Evolutionary conservation across 495 filamentous ascomycete species (phyloP), one percentile per base, ranked within the genome.

Genomic region (Penicillium nucicola): DNA sequence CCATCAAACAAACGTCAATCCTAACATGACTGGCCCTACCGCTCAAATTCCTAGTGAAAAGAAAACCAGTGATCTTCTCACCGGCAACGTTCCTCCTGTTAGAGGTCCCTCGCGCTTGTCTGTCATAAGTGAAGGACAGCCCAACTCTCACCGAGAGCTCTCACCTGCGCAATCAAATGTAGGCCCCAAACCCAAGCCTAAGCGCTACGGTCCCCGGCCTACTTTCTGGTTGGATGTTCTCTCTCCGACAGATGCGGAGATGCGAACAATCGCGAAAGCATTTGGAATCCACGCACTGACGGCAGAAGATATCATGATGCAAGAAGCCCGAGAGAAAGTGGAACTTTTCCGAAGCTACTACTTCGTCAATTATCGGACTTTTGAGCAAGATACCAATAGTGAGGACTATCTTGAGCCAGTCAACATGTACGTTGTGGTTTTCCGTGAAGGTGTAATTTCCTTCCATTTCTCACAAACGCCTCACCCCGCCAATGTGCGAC

Each of bases 331-430:
- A 9, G 93, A 98, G 61, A 98, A 98, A 71, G 95, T 98, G 7
- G 93, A 98, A 69, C 81, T 98, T 6, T 98, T 98, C 75, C 82
- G 86, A 31, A 87, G 95, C 55, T 98, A 98, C 71, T 98, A 98
- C 65, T 97, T 98, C 62, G 85, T 97, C 69, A 97, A 96, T 60
- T 98, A 97, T 69, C 86, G 93, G 7, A 90, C 90, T 2, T 98
- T 98, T 57, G 95, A 97, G 58, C 93, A 98, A 67, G 91, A 97
- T 60, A 80, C 80, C 52, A 84, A 85, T 56, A 92, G 82, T 60
- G 88, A 92, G 50, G 82, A 93, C 62, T 96, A 92, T 63, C 78
- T 98, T 31, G 88, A 97, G 58, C 92, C 93, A 12, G 87, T 98
- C 56, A 97, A 98, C 70, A 90, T 97, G 82, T 97, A 96, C 55